Evolutionary conservation across 257 asterid species (phyloP).

Genomic region (Verbena officinalis): DNA sequence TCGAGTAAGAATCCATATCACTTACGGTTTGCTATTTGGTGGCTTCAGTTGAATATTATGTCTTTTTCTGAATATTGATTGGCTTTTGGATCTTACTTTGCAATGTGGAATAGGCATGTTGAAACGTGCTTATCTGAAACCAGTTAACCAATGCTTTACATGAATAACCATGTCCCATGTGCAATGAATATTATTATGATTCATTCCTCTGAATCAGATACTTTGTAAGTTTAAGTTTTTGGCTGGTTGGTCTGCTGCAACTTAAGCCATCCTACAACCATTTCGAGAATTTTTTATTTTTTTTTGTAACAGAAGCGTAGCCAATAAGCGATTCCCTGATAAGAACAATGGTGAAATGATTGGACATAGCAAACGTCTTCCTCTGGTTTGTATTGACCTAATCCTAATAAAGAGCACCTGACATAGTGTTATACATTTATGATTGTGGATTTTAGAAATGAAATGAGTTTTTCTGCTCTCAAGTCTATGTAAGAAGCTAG

Average conservation of each 20-base stretch:
- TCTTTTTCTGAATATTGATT: neutral
- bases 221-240: neutral
- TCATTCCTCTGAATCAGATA: neutral
- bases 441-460: slow-evolving; percentile 4
- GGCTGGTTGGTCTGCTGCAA: neutral
- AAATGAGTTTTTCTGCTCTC: neutral
- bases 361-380: neutral
- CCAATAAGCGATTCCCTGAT: slow-evolving; percentile 3
- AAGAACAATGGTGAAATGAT: neutral
- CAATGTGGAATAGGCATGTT: neutral
- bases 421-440: neutral
- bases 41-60: neutral
- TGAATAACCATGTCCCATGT: neutral
- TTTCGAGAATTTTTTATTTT: neutral
- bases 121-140: slow-evolving; percentile 14
- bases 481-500: slow-evolving; percentile 15
- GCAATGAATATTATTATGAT: slow-evolving; percentile 7
- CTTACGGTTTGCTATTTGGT: neutral
- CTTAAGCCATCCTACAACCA: neutral
- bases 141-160: neutral
- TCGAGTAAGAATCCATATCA: slow-evolving; percentile 51
- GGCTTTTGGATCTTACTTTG: slow-evolving; percentile 23
- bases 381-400: slow-evolving; percentile 9
- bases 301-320: neutral
- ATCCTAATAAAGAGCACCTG: slow-evolving; percentile 2